Percentiles rank a stretch among this genome's conserved stretches.
phyloP scores from a whole-genome alignment of 2,329 filamentous ascomycete genomes.

The Aspergillaceae sp. region DNA sequence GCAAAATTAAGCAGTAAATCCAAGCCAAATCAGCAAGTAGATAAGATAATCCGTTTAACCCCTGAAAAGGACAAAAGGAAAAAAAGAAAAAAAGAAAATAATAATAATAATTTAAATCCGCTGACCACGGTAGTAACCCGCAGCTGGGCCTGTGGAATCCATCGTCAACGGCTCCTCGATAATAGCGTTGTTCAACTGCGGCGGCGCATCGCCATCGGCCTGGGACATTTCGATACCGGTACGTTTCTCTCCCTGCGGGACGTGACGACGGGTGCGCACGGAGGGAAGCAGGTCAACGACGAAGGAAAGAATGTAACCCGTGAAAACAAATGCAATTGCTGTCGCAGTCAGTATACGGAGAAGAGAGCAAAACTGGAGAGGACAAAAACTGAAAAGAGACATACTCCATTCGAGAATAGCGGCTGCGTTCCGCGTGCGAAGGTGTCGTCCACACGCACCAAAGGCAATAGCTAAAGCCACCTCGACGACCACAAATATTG shows the following conservation, averaged over 20 bases:
- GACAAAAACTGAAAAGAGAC: slow-evolving; percentile 3
- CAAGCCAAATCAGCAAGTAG: background rate
- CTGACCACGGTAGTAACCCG: slow-evolving; percentile 22
- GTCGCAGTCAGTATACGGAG: background rate
- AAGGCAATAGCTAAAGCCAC: slow-evolving; percentile 61
- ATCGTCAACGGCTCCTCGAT: slow-evolving; percentile 31
- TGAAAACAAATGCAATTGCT: slow-evolving; percentile 72
- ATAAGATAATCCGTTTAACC: too few species aligned
- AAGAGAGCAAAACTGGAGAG: background rate
- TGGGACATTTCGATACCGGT: slow-evolving; percentile 18
- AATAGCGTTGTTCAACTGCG: slow-evolving; percentile 6
- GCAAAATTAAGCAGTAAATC: background rate
- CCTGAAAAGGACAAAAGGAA: background rate
- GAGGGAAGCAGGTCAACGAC: slow-evolving; percentile 79
- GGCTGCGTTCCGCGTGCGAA: slow-evolving; percentile 51
- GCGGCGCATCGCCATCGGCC: slow-evolving; percentile 4
- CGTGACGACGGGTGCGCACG: slow-evolving; percentile 48
- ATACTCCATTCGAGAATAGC: slow-evolving; percentile 67
- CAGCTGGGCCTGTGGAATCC: slow-evolving; percentile 28
- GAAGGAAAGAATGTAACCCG: slow-evolving; percentile 80
- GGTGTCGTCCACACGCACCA: slow-evolving; percentile 44
- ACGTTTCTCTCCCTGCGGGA: slow-evolving; percentile 35
- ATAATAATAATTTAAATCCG: slow-evolving; percentile 11
- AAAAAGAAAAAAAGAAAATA: background rate
- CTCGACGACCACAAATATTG: slow-evolving; percentile 74